A percentile compares a stretch with the other conserved stretches of the same genome.
These are phyloP conservation scores for Penicillium nordicum DNA, from an alignment of 2,329 filamentous ascomycete genomes.

Conservation along the genomic window DNA sequence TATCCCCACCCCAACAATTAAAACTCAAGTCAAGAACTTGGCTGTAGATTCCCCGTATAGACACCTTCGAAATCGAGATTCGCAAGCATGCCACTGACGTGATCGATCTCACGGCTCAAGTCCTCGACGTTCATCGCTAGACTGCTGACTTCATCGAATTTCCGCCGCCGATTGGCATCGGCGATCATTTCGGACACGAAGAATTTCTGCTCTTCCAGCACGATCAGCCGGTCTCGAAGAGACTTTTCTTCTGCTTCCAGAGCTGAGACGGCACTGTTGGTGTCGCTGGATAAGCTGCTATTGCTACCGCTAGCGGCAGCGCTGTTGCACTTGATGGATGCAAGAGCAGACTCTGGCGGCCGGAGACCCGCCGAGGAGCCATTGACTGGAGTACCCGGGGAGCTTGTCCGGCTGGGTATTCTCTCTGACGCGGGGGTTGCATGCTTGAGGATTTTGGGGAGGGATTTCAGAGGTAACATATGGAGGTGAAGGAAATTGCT, in stretches of 20 bases:
- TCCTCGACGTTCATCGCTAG: constrained; percentile 78
- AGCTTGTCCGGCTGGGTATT: constrained; percentile 18
- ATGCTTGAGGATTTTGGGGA: constrained; percentile 66
- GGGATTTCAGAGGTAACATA: constrained; percentile 79
- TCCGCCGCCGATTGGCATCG: constrained; percentile 68
- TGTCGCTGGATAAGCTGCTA: constrained; percentile 52
- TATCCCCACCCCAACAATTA: not conserved
- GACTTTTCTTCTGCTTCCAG: constrained; percentile 82
- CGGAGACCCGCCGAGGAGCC: constrained; percentile 23
- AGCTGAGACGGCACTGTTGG: constrained; percentile 58
- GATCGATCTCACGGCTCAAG: constrained; percentile 72
- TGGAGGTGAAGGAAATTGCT: constrained; percentile 81
- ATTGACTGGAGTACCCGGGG: constrained; percentile 24
- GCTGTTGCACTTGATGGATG: constrained; percentile 57
- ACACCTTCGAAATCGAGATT: constrained; percentile 62
- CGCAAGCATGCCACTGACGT: constrained; percentile 61
- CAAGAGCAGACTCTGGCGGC: constrained; percentile 48
- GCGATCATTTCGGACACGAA: constrained; percentile 83
- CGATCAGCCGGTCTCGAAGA: constrained; percentile 71
- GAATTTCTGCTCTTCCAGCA: constrained; percentile 88
- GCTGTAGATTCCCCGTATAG: constrained; percentile 37
- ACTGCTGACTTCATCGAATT: constrained; percentile 83
- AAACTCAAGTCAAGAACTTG: constrained; percentile 9
- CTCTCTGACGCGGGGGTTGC: constrained; percentile 51
- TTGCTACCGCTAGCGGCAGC: constrained; percentile 49